Base-by-base conservation (phyloP, 2,329 filamentous ascomycete genomes). In the Fonsecaea monophora region DNA sequence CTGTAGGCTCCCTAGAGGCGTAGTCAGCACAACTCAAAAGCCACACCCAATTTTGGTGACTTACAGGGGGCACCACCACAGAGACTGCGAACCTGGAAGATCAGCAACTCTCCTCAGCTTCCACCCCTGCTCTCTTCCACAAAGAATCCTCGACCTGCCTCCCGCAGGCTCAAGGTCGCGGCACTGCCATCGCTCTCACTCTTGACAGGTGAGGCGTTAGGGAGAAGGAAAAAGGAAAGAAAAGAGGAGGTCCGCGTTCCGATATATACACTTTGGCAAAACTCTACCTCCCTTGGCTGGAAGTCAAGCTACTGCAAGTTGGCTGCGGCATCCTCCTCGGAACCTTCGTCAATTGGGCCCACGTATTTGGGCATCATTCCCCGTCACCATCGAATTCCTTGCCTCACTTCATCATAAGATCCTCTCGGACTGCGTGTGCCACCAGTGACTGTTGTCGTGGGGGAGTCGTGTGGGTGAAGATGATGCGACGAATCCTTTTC, bases 401-500 rank as follows among this genome's bases (percentile, higher is more conserved):
- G 61, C 61, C 54, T 63, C 55, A 53, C 50, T 62, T 53, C 48
- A 60, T 61, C 53, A 48, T 50, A 54, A 32, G 38, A 59, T 45
- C 13, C 34, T 25, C 57, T 40, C 15, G 34, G 32, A 35, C 15
- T 10, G 38, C 25, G n/a, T 34, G 34, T 61, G 59, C 18, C 45
- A 25, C 34, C 48, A 38, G 59, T 48, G 9, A 53, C 34, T 61
- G 30, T 34, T 34, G 45, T 61, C 45, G 59, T 35, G 45, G n/a
- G 59, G 53, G 34, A 54, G 59, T 35, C 35, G 18, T 40, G 57
- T 62, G 54, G 64, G 65, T 66, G 75, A 88, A 81, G 73, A 96
- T 96, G 92, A 93, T 86, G 85, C 81, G 88, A 73, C 83, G 87
- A 66, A 75, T 79, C 68, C 81, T 89, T 81, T 80, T 90, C 73